Evolutionary conservation across 1,284 basidiomycete genomes (phyloP), one percentile per base, ranked within the genome.

Genomic region (Cutaneotrichosporon cavernicola): DNA sequence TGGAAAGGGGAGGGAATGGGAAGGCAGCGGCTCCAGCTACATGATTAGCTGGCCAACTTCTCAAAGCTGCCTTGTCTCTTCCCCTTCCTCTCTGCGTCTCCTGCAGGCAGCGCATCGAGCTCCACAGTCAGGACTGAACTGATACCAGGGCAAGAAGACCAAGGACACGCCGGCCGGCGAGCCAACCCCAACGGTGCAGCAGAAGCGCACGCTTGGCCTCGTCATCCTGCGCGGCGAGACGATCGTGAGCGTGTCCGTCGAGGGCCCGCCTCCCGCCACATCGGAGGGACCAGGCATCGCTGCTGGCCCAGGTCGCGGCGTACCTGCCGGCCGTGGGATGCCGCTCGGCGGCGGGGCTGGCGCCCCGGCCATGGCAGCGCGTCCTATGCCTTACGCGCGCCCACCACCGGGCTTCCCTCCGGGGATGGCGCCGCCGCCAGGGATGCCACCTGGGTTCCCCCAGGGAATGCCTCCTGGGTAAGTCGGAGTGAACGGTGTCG

Each of bases 221-320:
- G 92, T 99, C 62, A 98, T 99, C 75, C 83, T 99, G 70, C 87
- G 97, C 65, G 97, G 97, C 66, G 97, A 99, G 82, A 92, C 92
- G 1, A 92, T 99, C 55, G 96, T 99, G 74, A 94, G 91, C 74
- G 85, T 99, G 72, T 90, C 88, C 67, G 93, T 98, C 30, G 97
- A 98, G 80, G 96, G 95, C 4, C 96, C 96, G 3, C 97, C 97
- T 51, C 95, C 97, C n/a, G 90, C 94, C 62, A 90, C 92, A 21
- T 89, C 92, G 74, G 94, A 94, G 80, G 85, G 82, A 63, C 88
- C 70, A n/a, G 65, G 68, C 32, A 67, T 79, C 62, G 67, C 70
- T 52, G 85, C 87, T 65, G 97, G 96, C 61, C 92, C 95, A 75
- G 97, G 97, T 69, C 88, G 90, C 66, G 97, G 94, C 72, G 89